Evolutionary conservation across 2,329 filamentous ascomycete species (phyloP), one percentile per base, ranked within the genome.

Genomic region (Aspergillus fijiensis): DNA sequence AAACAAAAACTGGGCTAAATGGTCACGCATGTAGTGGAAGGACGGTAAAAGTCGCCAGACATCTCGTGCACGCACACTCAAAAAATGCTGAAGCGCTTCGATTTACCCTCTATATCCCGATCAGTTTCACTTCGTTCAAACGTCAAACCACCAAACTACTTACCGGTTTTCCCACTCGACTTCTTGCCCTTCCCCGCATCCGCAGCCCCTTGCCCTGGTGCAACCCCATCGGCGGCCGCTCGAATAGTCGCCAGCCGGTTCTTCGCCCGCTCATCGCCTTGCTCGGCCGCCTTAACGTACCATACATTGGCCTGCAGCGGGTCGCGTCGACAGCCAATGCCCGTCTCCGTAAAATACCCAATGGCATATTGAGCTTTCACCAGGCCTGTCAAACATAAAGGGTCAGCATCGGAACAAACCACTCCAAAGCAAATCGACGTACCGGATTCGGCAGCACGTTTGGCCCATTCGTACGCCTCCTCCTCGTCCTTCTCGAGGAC

Each of bases 271-370:
- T 95, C 91, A 70, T 98, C 93, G 51, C 94, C 95, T 53, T 91
- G 86, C 67, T 96, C 94, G 16, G 95, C 94, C 5, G 95, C 95
- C 76, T 91, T 91, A 67, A 99, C 94, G 74, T 99, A 99, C 94
- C 93, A 98, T 33, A 96, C 91, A 71, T 99, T 99, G 67, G 95
- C 94, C 76, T 97, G 93, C 49, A 99, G 84, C n/a, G 94, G 88
- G 74, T 99, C 95, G 52, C 92, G 88, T 42, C 92, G 90, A 75
- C 92, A 97, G 53, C 95, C 95, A 68, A 99, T 97, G 63, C 95
- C 95, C 91, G 96, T 96, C 76, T 99, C 95, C 5, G 93, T 97
- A 74, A 99, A 99, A 77, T 97, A 98, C 49, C 92, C 95, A 23
- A 96, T 87, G 0, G 95, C 92, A 69, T 98, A 99, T 74, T 97